A percentile compares a stretch with the other conserved stretches of the same genome.
Conservation (phyloP, 805 yeast genomes). For the Candida parachauliodes region DNA sequence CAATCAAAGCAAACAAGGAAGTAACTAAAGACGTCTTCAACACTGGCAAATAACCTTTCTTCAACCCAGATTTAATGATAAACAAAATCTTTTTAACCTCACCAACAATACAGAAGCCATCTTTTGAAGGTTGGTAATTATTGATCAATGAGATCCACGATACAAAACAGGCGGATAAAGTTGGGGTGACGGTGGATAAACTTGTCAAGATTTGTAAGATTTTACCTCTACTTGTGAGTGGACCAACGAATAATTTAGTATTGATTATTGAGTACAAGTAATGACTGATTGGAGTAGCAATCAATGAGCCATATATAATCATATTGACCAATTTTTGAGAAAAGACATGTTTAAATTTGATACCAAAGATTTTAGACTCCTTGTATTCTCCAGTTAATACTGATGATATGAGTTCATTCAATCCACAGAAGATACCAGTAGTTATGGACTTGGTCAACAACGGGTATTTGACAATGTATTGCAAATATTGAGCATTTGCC, state of each 20-base stretch:
- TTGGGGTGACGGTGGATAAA: conserved; percentile 54
- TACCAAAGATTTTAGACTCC: conserved; percentile 12
- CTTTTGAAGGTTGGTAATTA: conserved; percentile 18
- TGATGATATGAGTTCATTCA: conserved; percentile 59
- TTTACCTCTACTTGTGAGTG: conserved; percentile 38
- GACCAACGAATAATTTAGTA: conserved; percentile 38
- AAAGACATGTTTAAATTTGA: conserved; percentile 36
- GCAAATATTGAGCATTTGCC: conserved; percentile 31
- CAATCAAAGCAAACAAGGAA: conserved; percentile 45
- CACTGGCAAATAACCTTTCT: conserved; percentile 42
- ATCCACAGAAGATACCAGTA: conserved; percentile 49
- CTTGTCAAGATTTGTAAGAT: conserved; percentile 49
- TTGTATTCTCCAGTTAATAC: conserved; percentile 44
- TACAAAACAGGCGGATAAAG: conserved; percentile 46
- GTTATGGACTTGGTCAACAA: conserved; percentile 57
- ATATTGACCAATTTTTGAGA: conserved; percentile 48
- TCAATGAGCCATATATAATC: conserved; percentile 51
- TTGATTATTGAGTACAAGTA: conserved; percentile 47
- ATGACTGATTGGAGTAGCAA: conserved; percentile 60
- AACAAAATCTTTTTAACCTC: conserved; percentile 16
- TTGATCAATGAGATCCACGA: conserved; percentile 53
- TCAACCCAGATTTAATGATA: conserved; percentile 30
- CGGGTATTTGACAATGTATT: conserved; percentile 45
- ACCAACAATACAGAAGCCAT: neutral
- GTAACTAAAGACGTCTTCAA: conserved; percentile 54